Base-by-base conservation (phyloP, 2,329 filamentous ascomycete genomes). In the Aspergillus aculeatus region DNA sequence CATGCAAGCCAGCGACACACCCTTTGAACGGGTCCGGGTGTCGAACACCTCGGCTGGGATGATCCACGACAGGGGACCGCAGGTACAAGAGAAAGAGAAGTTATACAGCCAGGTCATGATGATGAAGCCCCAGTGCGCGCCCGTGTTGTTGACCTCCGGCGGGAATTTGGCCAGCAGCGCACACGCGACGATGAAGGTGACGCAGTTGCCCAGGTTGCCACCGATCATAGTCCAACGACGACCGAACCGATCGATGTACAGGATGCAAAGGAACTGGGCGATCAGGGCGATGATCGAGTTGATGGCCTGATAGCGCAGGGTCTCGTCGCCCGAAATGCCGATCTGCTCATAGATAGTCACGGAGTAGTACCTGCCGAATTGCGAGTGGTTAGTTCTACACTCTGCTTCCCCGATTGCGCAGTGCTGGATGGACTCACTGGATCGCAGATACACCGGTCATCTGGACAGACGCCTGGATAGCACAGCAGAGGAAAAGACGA, bases 41-140 rank as follows among this genome's bases (percentile, higher is more conserved):
- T 92, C 89, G 75, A 92, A 92, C 47, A 91, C 88, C 71, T 91
- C 89, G 53, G 89, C 86, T 0, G 74, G 76, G 35, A 81, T 79
- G 57, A 84, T 84, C 82, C 83, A 86, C 21, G 83, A 81, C 1
- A 92, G 76, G 0, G 89, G 89, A 23, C 89, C 89, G 60, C 87
- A 90, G 2, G 88, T 89, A 35, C 83, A 82, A 3, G 83, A 88
- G 80, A 91, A 92, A 47, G 82, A 88, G 78, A 92, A 89, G 76
- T 93, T 92, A 81, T 91, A 93, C 1, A 90, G 72, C 90, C 90
- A 93, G 1, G 89, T 93, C 67, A 86, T 83, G 58, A 84, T 80
- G 62, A 93, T 93, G 75, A 93, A 94, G 1, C 85, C 70, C 71
- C 71, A 72, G 59, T 73, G 70, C 21, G 71, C 62, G 59, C 71